Percentiles rank a stretch among this genome's conserved stretches.
phyloP scores from a whole-genome alignment of 2,329 filamentous ascomycete genomes.

The Allantophomopsis cytisporea region DNA sequence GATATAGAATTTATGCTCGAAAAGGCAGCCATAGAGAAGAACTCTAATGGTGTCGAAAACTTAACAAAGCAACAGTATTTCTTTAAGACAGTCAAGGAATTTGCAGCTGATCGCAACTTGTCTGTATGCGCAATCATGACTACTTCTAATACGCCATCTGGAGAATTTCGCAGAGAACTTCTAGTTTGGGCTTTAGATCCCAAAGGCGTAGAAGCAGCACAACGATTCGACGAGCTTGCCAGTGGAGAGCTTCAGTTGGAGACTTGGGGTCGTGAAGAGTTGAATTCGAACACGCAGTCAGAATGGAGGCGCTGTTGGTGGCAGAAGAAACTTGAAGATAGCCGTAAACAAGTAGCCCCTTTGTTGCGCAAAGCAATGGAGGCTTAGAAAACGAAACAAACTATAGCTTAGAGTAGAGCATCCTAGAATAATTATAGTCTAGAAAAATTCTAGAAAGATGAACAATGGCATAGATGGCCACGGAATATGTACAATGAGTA shows the following conservation, averaged over 20 bases:
- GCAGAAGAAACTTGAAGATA: constrained; percentile 47
- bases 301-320: constrained; percentile 49
- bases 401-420: too few species aligned
- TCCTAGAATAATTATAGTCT: too few species aligned
- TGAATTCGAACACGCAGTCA: constrained; percentile 26
- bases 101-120: constrained; percentile 41
- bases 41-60: background rate
- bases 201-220: constrained; percentile 32
- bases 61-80: constrained; percentile 23
- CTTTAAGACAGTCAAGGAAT: constrained; percentile 31
- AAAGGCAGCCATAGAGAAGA: constrained; percentile 25
- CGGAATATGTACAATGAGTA: too few species aligned
- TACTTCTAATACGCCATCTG: constrained; percentile 33
- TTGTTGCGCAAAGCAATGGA: constrained; percentile 43
- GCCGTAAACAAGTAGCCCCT: constrained; percentile 57
- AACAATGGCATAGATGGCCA: too few species aligned
- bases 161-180: constrained; percentile 50
- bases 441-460: too few species aligned
- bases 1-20: constrained; percentile 47
- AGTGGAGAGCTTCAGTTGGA: constrained; percentile 38
- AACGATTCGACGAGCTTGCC: constrained; percentile 35
- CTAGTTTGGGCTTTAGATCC: constrained; percentile 49
- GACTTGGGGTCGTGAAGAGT: constrained; percentile 32
- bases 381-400: background rate
- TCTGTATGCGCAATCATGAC: constrained; percentile 59